phyloP scores from a whole-genome alignment of 2,329 filamentous ascomycete species.

The Colletotrichum ledebouriae region DNA sequence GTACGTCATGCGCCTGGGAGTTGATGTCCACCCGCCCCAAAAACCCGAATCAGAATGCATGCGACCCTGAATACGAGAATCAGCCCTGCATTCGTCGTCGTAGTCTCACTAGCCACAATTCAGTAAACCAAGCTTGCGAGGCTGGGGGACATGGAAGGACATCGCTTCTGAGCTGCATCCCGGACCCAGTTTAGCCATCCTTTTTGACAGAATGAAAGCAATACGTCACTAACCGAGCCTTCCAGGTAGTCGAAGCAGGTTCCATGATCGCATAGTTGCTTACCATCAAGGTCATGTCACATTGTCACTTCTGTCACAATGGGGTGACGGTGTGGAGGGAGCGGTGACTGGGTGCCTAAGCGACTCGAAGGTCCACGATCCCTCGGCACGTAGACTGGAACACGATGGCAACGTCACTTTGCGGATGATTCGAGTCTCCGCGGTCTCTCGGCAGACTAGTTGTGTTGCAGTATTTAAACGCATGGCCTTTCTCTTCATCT shows the following conservation, averaged over 20 bases:
- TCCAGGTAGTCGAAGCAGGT: background rate
- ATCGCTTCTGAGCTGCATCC: background rate
- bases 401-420: constrained; percentile 33
- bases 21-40: constrained; percentile 30
- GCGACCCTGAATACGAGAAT: constrained; percentile 40
- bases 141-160: background rate
- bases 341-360: constrained; percentile 20
- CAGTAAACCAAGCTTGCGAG: background rate
- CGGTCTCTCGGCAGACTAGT: background rate
- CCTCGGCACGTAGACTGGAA: constrained; percentile 9
- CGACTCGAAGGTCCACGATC: constrained; percentile 16
- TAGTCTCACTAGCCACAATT: constrained; percentile 13
- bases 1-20: constrained; percentile 32
- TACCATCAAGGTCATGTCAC: background rate
- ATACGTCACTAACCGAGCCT: constrained; percentile 6
- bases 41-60: constrained; percentile 15
- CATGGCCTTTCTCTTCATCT: background rate
- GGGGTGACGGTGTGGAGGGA: constrained; percentile 12
- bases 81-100: background rate
- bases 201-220: background rate
- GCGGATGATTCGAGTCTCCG: background rate
- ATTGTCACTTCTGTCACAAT: constrained; percentile 14
- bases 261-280: constrained; percentile 7
- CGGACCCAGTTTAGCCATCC: constrained; percentile 10
- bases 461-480: constrained; percentile 22